Base-by-base conservation (phyloP, 2,329 filamentous ascomycete genomes). In the Fusarium sp. region DNA sequence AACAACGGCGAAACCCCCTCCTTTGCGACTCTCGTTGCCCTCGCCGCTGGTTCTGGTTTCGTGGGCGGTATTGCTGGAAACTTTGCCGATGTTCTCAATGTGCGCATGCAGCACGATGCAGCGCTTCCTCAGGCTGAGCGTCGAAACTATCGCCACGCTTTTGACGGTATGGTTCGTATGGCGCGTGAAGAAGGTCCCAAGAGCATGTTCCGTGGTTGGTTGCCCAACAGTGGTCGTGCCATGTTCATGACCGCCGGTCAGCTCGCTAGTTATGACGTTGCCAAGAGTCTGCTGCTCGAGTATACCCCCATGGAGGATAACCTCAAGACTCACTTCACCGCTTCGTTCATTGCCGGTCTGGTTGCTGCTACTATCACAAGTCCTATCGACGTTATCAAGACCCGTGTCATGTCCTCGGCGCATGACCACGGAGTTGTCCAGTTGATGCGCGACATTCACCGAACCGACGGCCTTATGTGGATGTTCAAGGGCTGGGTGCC, bases 41-140 rank as follows among this genome's bases (percentile, higher is more conserved):
- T 98, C 81, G 93, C 95, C 56, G 91, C 90, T 25, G 83, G 89
- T 29, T 95, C 96, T 10, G 96, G 96, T 54, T 93, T 98, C 78
- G 81, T 97, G 5, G 96, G 96, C 68, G 96, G 96, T 52, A 83
- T 98, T 49, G 92, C 91, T 8, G 96, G 96, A 71, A 99, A 98
- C 82, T 94, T 95, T 5, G 95, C 95, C 71, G 96, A 99, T 79
- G 94, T 99, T 34, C 86, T 98, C 77, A 99, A 99, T 81, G 96
- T 99, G 52, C 93, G 96, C 72, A 99, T 99, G 96, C 96, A 99
- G 83, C 93, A 97, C 82, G 96, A 91, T 77, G 91, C 92, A 4
- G 90, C 94, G 1, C 88, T 98, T 2, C 92, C 94, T 1, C 76
- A 83, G 1, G 86, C 87, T 8, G 84, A 97, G 77, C 90, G 93